Percentiles rank a stretch among this genome's conserved stretches.
Conservation (phyloP, 306 rosid genomes). For the Astragalus glycyphyllos region DNA sequence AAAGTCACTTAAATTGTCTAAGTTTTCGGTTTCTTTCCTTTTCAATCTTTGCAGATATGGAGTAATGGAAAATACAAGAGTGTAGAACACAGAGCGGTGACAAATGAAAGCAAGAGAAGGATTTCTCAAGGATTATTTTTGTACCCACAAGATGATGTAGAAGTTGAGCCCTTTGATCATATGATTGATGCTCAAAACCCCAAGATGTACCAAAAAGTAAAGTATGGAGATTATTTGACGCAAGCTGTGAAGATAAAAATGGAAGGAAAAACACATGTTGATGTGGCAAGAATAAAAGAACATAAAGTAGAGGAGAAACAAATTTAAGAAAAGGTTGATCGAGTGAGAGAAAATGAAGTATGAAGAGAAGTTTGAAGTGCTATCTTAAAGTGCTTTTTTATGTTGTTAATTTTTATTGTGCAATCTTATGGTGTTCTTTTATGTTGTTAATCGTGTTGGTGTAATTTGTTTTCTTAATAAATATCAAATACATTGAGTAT, state of each 20-base stretch:
- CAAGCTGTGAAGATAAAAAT: constrained; percentile 45
- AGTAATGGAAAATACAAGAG: constrained; percentile 63
- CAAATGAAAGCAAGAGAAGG: constrained; percentile 45
- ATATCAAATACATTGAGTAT: not conserved
- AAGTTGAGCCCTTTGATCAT: constrained; percentile 49
- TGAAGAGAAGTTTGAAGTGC: not conserved
- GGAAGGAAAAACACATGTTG: constrained; percentile 52
- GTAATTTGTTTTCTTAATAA: not conserved
- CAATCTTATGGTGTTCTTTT: not conserved
- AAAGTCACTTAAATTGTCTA: not conserved
- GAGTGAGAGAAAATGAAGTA: not conserved
- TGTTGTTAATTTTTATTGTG: not conserved
- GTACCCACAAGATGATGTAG: constrained; percentile 47
- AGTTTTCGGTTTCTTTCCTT: not conserved
- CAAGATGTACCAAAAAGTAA: constrained; percentile 50
- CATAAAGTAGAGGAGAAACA: not conserved
- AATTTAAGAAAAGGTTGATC: not conserved
- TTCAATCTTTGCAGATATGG: constrained; percentile 46
- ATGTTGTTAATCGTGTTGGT: constrained; percentile 4
- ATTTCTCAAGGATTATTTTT: constrained; percentile 44
- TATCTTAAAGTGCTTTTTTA: not conserved
- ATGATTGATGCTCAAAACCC: constrained; percentile 41
- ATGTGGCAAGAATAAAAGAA: constrained; percentile 32
- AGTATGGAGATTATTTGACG: constrained; percentile 54
- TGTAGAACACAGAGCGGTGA: constrained; percentile 52